Conservation (phyloP, 164 flowering plant genomes). For the Piper betle region DNA sequence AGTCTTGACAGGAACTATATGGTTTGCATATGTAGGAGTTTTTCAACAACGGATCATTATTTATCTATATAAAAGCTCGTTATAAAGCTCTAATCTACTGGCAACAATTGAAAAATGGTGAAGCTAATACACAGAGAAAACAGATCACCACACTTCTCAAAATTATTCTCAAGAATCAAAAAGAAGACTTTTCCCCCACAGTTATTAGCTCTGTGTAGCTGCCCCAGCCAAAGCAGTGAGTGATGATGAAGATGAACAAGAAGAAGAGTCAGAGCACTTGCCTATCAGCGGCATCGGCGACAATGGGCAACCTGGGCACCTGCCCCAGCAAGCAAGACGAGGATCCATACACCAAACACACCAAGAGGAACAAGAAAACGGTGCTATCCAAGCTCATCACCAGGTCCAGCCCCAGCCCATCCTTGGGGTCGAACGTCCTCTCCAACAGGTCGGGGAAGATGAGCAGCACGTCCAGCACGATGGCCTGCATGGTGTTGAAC, state of each 20-base stretch:
- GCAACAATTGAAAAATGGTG: too few species aligned
- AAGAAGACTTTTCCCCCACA: too few species aligned
- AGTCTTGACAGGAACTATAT: too few species aligned
- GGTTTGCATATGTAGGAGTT: too few species aligned
- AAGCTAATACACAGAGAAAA: too few species aligned
- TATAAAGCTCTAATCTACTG: too few species aligned
- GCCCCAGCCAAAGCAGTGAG: too few species aligned
- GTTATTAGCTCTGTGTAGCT: too few species aligned
- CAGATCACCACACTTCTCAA: too few species aligned
- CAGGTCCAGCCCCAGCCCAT: constrained; percentile 76
- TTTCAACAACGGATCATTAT: too few species aligned
- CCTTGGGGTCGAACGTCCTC: constrained; percentile 64
- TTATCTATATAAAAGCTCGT: too few species aligned
- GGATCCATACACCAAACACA: constrained; percentile 74
- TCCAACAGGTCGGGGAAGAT: constrained; percentile 85
- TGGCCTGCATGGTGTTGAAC: constrained; percentile 96
- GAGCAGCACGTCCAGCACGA: constrained; percentile 83
- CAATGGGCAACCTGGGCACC: constrained; percentile 91
- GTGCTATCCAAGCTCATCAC: constrained; percentile 94
- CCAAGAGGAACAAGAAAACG: constrained; percentile 76
- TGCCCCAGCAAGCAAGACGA: constrained; percentile 71
- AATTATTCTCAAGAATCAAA: too few species aligned
- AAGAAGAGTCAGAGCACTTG: constrained; percentile 44
- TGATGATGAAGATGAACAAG: neutral
- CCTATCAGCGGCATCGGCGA: constrained; percentile 97